phyloP scores from a whole-genome alignment of 2,329 filamentous ascomycete genomes.

The Lachnellula occidentalis region DNA sequence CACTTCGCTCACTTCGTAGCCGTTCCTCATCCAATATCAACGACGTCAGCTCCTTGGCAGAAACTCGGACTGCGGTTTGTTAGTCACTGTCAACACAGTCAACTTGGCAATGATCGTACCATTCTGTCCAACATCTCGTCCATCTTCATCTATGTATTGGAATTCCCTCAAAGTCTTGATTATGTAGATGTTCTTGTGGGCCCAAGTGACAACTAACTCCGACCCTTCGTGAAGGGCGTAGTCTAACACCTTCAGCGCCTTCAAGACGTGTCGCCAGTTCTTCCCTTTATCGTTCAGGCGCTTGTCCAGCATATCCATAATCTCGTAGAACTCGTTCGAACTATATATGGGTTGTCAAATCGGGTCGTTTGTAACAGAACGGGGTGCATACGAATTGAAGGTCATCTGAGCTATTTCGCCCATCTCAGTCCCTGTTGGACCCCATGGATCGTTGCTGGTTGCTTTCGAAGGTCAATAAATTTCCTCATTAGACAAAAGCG shows the following conservation, averaged over 20 bases:
- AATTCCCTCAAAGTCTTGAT: slow-evolving; percentile 98
- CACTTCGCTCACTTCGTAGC: slow-evolving; percentile 80
- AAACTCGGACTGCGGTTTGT: slow-evolving; percentile 70
- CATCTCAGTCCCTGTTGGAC: slow-evolving; percentile 96
- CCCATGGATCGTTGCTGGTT: slow-evolving; percentile 98
- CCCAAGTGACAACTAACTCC: slow-evolving; percentile 95
- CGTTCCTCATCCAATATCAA: slow-evolving; percentile 92
- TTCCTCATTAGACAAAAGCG: slow-evolving; percentile 1
- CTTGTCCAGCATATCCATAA: slow-evolving; percentile 99
- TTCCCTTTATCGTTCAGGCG: slow-evolving; percentile 98
- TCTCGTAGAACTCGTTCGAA: slow-evolving; percentile 96
- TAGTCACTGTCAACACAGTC: slow-evolving; percentile 1
- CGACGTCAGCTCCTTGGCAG: slow-evolving; percentile 90
- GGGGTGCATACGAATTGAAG: slow-evolving; percentile 77
- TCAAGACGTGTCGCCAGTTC: slow-evolving; percentile 98
- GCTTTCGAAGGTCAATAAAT: slow-evolving; percentile 51
- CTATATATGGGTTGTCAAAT: slow-evolving; percentile 33
- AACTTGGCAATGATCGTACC: slow-evolving; percentile 49
- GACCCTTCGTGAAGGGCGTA: slow-evolving; percentile 98
- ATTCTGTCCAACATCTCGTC: slow-evolving; percentile 91
- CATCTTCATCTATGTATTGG: slow-evolving; percentile 92
- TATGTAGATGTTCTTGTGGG: slow-evolving; percentile 95
- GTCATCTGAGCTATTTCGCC: slow-evolving; percentile 97
- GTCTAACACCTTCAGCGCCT: slow-evolving; percentile 94
- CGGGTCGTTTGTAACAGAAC: neutral